These are phyloP conservation scores for Leccinum subtestaceum DNA, from an alignment of 768 basidiomycete species.

Conservation along the genomic window DNA sequence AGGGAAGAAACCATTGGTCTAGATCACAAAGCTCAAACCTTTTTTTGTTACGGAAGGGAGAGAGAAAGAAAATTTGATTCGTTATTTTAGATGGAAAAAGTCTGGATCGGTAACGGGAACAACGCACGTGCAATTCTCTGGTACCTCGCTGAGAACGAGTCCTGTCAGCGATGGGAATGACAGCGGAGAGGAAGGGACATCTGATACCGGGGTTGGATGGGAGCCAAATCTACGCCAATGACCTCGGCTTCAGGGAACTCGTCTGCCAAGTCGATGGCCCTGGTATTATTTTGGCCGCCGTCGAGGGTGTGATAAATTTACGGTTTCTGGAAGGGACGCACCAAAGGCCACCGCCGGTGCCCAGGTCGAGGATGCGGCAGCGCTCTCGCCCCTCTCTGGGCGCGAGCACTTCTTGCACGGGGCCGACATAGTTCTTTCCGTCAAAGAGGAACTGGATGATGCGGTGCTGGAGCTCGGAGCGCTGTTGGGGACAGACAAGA, in stretches of 20 bases:
- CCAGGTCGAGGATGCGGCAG: slow-evolving; percentile 58
- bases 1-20: slow-evolving; percentile 58
- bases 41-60: slow-evolving; percentile 1
- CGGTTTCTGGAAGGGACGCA: slow-evolving; percentile 25
- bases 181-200: neutral
- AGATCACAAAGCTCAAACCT: slow-evolving; percentile 75
- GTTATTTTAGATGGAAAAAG: slow-evolving; percentile 2
- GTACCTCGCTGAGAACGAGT: slow-evolving; percentile 48
- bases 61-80: neutral
- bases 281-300: slow-evolving; percentile 23
- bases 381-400: slow-evolving; percentile 30
- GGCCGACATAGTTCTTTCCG: slow-evolving; percentile 65
- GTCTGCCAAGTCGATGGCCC: slow-evolving; percentile 73
- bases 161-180: slow-evolving; percentile 13
- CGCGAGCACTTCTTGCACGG: slow-evolving; percentile 54
- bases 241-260: slow-evolving; percentile 67
- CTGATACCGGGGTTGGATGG: slow-evolving; percentile 64
- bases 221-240: slow-evolving; percentile 68
- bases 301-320: neutral
- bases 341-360: slow-evolving; percentile 67
- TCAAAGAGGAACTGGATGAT: slow-evolving; percentile 65
- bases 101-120: neutral
- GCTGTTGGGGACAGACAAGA: slow-evolving; percentile 37
- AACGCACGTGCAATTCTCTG: slow-evolving; percentile 71
- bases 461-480: slow-evolving; percentile 60